Base-by-base conservation (phyloP, 2,329 filamentous ascomycete species). In the Fusarium sp. region DNA sequence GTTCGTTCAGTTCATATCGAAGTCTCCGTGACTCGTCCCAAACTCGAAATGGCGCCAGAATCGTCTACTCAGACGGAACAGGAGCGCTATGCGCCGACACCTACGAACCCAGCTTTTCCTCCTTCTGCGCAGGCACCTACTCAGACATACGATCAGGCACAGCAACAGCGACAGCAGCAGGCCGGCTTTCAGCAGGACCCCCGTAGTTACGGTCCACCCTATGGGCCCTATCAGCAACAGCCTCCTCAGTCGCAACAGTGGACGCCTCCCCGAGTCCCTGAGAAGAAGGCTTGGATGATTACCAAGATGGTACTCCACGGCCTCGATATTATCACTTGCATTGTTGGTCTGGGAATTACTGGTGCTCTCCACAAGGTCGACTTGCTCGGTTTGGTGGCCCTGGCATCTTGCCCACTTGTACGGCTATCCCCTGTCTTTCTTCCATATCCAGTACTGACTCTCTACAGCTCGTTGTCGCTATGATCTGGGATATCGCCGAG, bases 401-500 rank as follows among this genome's bases (percentile, higher is more conserved):
- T 48, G 42, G 66, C 66, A 24, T 62, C 62, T 49, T 69, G 59
- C 6, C 72, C 72, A 13, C 13, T 75, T 20, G 74, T 75, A 69
- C 8, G 69, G 40, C 54, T 14, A 9, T 44, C 17, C 17, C 28
- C 42, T 31, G 17, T 22, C 5, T 13, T 20, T 11, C 39, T 8
- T 15, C 38, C 4, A 52, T 20, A 45, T 1, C 38, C 20, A 28
- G 7, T 36, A 51, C 51, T 70, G 14, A 70, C 22, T 2, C 6
- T 40, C 2, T 15, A 8, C 46, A 84, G 82, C 78, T 79, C 20
- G 69, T 73, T 22, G 31, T 78, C 2, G 76, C 79, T 11, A 40
- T 82, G 8, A 3, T 82, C 40, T 83, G 83, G 79, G 79, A 79
- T 34, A 36, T 75, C 1, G 71, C 78, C 31, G 83, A 85, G 44